Conservation (phyloP, 768 basidiomycete species). For the Boletus vermiculosoides region DNA sequence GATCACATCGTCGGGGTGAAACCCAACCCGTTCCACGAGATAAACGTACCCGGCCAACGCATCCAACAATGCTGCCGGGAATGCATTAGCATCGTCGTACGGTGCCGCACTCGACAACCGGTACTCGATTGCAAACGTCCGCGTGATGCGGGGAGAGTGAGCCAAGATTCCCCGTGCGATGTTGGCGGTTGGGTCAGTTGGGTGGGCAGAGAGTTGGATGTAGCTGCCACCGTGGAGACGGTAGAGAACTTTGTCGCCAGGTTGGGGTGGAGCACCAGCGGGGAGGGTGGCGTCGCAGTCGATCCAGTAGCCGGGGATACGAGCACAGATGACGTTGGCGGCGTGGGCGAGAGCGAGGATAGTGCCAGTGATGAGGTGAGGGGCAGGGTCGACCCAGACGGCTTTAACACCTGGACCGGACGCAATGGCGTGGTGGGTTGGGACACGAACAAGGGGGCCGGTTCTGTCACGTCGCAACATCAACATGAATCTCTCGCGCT, state of each 20-base stretch:
- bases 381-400: slow-evolving; percentile 36
- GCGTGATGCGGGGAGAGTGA: slow-evolving; percentile 17
- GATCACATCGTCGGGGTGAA: slow-evolving; percentile 43
- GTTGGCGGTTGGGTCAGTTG: slow-evolving; percentile 23
- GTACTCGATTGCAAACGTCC: slow-evolving; percentile 46
- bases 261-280: slow-evolving; percentile 21
- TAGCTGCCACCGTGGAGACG: slow-evolving; percentile 34
- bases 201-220: slow-evolving; percentile 29
- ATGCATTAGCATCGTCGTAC: slow-evolving; percentile 35
- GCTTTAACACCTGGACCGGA: slow-evolving; percentile 25
- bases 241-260: slow-evolving; percentile 36
- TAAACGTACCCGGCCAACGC: slow-evolving; percentile 50
- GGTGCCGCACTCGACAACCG: slow-evolving; percentile 39
- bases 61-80: slow-evolving; percentile 55
- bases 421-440: slow-evolving; percentile 20
- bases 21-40: slow-evolving; percentile 43
- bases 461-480: slow-evolving; percentile 9
- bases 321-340: slow-evolving; percentile 27
- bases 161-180: slow-evolving; percentile 21
- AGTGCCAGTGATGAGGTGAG: slow-evolving; percentile 34
- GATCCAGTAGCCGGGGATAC: slow-evolving; percentile 39
- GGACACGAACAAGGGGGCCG: slow-evolving; percentile 18
- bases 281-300: slow-evolving; percentile 25
- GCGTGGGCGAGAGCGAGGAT: slow-evolving; percentile 30
- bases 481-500: neutral